Evolutionary conservation across 805 yeast genomes (phyloP).

Genomic region (Saccharomycopsis sp.): DNA sequence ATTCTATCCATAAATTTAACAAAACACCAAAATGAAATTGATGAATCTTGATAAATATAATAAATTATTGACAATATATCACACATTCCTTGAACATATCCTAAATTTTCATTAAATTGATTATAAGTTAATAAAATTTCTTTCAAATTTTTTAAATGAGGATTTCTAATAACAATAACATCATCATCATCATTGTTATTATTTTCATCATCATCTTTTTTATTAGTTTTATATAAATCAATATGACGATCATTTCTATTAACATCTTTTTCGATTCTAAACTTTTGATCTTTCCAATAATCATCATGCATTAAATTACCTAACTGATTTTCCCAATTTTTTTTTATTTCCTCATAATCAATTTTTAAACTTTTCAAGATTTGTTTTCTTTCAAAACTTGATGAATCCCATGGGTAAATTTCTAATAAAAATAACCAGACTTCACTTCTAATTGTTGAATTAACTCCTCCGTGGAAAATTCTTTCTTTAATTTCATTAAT

Average conservation of each 20-base stretch:
- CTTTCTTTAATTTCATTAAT: slow-evolving; percentile 68
- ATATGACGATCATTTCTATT: slow-evolving; percentile 81
- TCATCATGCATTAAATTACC: slow-evolving; percentile 43
- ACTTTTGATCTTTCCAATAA: slow-evolving; percentile 83
- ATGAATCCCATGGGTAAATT: slow-evolving; percentile 84
- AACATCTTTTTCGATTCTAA: slow-evolving; percentile 87
- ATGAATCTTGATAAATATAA: slow-evolving; percentile 54
- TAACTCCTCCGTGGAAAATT: slow-evolving; percentile 85
- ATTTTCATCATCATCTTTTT: slow-evolving; percentile 26
- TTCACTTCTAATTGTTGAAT: slow-evolving; percentile 44
- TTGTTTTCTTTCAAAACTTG: slow-evolving; percentile 54
- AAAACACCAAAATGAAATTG: slow-evolving; percentile 82
- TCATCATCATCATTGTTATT: slow-evolving; percentile 36
- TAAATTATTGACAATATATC: slow-evolving; percentile 85
- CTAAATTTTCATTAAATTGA: slow-evolving; percentile 71
- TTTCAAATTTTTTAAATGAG: slow-evolving; percentile 60
- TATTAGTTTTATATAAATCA: slow-evolving; percentile 42
- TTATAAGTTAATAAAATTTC: slow-evolving; percentile 81
- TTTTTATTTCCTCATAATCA: slow-evolving; percentile 50
- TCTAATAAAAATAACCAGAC: slow-evolving; percentile 84
- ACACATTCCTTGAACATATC: slow-evolving; percentile 98
- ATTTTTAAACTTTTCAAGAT: slow-evolving; percentile 44
- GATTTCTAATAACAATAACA: slow-evolving; percentile 42
- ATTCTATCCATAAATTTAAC: slow-evolving; percentile 80
- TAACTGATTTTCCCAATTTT: slow-evolving; percentile 60